Base-by-base conservation (phyloP, 441 rosid species). In the Erodium trifolium region DNA sequence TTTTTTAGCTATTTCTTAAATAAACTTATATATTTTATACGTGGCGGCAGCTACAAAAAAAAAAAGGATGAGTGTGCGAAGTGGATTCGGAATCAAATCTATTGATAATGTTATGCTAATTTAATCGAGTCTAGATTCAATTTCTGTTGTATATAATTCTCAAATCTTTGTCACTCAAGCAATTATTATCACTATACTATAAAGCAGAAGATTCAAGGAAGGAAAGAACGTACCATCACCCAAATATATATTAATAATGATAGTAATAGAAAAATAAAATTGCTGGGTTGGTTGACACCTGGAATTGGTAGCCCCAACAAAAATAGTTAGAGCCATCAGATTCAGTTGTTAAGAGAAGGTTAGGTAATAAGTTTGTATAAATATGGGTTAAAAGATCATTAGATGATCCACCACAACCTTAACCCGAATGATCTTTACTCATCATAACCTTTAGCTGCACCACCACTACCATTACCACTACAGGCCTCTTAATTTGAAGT, bases 331-430 rank as follows among this genome's bases (percentile, higher is more conserved):
- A 31, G 34, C 34, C 34, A 31, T 31, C 34, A 27, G 31, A 27
- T 27, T 27, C 31, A 51, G 13, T 51, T 13, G 16, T 13, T n/a
- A 51, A 3, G 13, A n/a, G 3, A n/a, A 51, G 41, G 41, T 37
- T 5, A 51, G 7, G 7, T 51, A 14, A 51, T 51, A 10, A 51
- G 18, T 51, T 51, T 3, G 18, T 51, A 51, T 51, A 51, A 51
- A 51, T 51, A 51, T 51, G 59, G 59, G 59, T 13, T 51, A 45
- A 51, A 13, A 51, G 59, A 51, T 51, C 17, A 51, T 51, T 51
- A 51, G 59, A 51, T n/a, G 17, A 14, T 51, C 59, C 5, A 51
- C 59, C 59, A 13, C 18, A 51, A 4, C 17, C 59, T 51, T 51
- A 51, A 51, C 5, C 17, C 57, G 5, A 51, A 12, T 2, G 2